Base-by-base conservation (phyloP, 805 yeast species). In the Zygosaccharomyces kombuchaensis region DNA sequence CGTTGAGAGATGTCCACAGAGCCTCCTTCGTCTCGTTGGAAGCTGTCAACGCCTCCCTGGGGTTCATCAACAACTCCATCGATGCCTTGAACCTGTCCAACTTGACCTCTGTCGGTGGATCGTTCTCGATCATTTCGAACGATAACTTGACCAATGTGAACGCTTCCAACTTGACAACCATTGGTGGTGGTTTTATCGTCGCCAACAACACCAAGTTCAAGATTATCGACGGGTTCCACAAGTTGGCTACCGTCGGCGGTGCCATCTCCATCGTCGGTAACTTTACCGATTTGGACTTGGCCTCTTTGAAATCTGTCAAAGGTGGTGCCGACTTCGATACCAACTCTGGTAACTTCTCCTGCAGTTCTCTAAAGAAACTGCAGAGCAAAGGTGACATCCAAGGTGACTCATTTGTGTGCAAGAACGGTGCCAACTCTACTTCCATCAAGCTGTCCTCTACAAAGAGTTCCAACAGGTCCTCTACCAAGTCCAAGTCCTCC, bases 151-250 rank as follows among this genome's bases (percentile, higher is more conserved):
- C 78, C 59, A 76, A 73, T 58, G 56, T 86, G 49, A 80, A 82
- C 55, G 84, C 88, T 76, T 73, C 85, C 43, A 68, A 76, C 65
- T 80, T 93, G 70, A 74, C 81, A 51, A 54, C 77, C 40, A 74
- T 93, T 61, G 95, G 91, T 68, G 98, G 99, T 79, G 99, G 96
- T 70, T 86, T 93, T 69, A 82, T 78, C 60, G 74, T 93, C 65
- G 80, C 86, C 54, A 87, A 89, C 81, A 93, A 93, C 84, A 72
- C 87, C 55, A 69, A 76, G 45, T 81, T 91, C 66, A 68, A 65
- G 40, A 59, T 75, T 47, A 74, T 91, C 65, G 74, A 74, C 48
- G 91, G 88, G 65, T 87, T 93, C 80, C 81, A 82, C 58, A 65
- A 75, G 55, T 76, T 93, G 62, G 70, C 75, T 66, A 69, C 85